A percentile compares a stretch with the other conserved stretches of the same genome.
phyloP scores from a whole-genome alignment of 1,139 yeast species.

The Debaryomycetaceae sp. region DNA sequence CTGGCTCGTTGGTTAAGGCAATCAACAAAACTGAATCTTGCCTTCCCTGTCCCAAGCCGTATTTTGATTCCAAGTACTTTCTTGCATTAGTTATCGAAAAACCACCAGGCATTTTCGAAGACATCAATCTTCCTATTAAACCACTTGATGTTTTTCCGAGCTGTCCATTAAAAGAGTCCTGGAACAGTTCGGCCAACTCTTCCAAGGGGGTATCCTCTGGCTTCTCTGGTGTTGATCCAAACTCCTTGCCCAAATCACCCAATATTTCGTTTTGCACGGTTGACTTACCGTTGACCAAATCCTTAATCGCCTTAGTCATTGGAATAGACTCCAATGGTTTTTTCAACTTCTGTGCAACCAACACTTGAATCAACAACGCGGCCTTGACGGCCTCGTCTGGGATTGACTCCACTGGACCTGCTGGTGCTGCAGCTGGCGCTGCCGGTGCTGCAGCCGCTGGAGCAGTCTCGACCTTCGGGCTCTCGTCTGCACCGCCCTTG shows the following conservation, averaged over 20 bases:
- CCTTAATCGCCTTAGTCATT: constrained; percentile 89
- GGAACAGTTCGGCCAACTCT: constrained; percentile 93
- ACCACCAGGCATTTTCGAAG: constrained; percentile 99
- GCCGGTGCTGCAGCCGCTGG: constrained; percentile 60
- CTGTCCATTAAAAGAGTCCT: constrained; percentile 81
- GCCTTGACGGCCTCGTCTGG: constrained; percentile 92
- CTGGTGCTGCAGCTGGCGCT: constrained; percentile 55
- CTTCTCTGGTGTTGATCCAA: constrained; percentile 96
- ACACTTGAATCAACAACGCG: constrained; percentile 72
- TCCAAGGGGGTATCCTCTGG: constrained; percentile 97
- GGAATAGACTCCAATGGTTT: constrained; percentile 85
- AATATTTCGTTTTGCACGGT: constrained; percentile 97
- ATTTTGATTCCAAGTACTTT: constrained; percentile 83
- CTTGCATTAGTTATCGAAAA: constrained; percentile 88
- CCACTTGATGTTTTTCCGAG: constrained; percentile 93
- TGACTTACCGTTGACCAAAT: constrained; percentile 96
- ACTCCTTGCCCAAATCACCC: constrained; percentile 97
- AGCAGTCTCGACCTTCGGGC: constrained; percentile 23
- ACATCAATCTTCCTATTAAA: constrained; percentile 82
- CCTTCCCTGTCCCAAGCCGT: constrained; percentile 91
- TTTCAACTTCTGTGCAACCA: constrained; percentile 94
- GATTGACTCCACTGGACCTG: constrained; percentile 77
- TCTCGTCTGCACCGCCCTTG: constrained; percentile 15
- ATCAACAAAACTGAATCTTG: constrained; percentile 84
- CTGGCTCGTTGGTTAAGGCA: constrained; percentile 88